Percentiles rank a stretch among this genome's conserved stretches.
Conservation (phyloP, 805 yeast genomes). For the Lipomyces sp. region DNA sequence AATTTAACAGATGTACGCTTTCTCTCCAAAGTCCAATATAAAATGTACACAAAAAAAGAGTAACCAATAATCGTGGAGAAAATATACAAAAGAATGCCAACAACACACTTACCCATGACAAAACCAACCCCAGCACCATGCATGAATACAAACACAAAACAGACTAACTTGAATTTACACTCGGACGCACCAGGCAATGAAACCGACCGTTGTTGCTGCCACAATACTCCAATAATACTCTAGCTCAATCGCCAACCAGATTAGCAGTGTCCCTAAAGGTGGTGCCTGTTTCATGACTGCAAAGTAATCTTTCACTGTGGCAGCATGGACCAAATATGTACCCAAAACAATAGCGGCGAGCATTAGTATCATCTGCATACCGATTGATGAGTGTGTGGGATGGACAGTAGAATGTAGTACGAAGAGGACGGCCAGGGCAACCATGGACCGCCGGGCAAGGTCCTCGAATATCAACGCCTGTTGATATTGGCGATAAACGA, state of each 20-base stretch:
- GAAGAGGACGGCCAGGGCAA: constrained; percentile 44
- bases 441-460: constrained; percentile 33
- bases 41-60: no score
- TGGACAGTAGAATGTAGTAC: constrained; percentile 42
- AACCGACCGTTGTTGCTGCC: constrained; percentile 21
- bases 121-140: constrained; percentile 6
- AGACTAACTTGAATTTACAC: background rate
- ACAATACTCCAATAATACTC: constrained; percentile 44
- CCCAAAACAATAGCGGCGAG: constrained; percentile 43
- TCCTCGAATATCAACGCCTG: constrained; percentile 38
- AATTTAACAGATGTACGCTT: no score
- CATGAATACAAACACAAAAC: background rate
- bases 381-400: constrained; percentile 36
- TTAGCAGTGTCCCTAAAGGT: constrained; percentile 50
- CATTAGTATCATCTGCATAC: constrained; percentile 38
- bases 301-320: constrained; percentile 48
- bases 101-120: background rate
- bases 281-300: constrained; percentile 50
- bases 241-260: constrained; percentile 50
- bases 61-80: background rate
- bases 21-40: background rate
- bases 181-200: constrained; percentile 22
- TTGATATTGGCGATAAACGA: constrained; percentile 48
- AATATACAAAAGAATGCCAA: constrained; percentile 6
- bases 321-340: constrained; percentile 44